A percentile compares a stretch with the other conserved stretches of the same genome.
These are phyloP conservation scores for Boletus fagicola DNA, from an alignment of 768 basidiomycete genomes.

Conservation along the genomic window DNA sequence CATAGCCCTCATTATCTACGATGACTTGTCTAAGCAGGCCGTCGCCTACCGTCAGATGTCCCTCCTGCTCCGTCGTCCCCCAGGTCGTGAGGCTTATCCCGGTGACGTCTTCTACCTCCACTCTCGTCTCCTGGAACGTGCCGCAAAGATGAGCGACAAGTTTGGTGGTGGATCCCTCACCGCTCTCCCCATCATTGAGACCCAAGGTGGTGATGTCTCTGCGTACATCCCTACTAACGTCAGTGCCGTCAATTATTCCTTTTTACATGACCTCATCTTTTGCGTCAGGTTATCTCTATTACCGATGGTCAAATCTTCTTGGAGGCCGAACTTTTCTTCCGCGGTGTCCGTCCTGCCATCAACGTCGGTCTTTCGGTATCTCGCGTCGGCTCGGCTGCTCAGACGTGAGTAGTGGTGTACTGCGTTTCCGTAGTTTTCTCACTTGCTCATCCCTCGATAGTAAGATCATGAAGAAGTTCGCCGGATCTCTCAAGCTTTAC, in stretches of 20 bases:
- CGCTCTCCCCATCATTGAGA: slow-evolving; percentile 99
- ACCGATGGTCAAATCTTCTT: slow-evolving; percentile 99
- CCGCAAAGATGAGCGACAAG: slow-evolving; percentile 99
- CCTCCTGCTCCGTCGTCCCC: slow-evolving; percentile 97
- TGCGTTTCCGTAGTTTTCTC: background rate
- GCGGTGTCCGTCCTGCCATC: slow-evolving; percentile 99
- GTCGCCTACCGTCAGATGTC: slow-evolving; percentile 99
- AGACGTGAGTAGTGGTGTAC: slow-evolving; percentile 68
- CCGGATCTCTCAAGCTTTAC: slow-evolving; percentile 99
- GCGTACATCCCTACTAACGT: slow-evolving; percentile 97
- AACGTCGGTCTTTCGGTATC: slow-evolving; percentile 99
- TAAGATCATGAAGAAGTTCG: slow-evolving; percentile 99
- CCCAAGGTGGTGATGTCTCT: slow-evolving; percentile 99
- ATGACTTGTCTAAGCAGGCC: slow-evolving; percentile 99
- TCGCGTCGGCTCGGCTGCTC: slow-evolving; percentile 99
- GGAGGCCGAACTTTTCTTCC: slow-evolving; percentile 99
- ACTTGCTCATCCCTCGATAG: slow-evolving; percentile 35
- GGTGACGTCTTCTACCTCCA: slow-evolving; percentile 99
- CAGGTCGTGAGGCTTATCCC: slow-evolving; percentile 99
- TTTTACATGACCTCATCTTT: slow-evolving; percentile 1
- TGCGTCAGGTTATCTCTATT: slow-evolving; percentile 90
- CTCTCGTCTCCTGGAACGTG: slow-evolving; percentile 99
- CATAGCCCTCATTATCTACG: slow-evolving; percentile 94
- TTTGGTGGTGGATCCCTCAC: slow-evolving; percentile 99
- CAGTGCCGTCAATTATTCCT: slow-evolving; percentile 22